Evolutionary conservation across 495 filamentous ascomycete species (phyloP).

Genomic region (Bacidia gigantensis): DNA sequence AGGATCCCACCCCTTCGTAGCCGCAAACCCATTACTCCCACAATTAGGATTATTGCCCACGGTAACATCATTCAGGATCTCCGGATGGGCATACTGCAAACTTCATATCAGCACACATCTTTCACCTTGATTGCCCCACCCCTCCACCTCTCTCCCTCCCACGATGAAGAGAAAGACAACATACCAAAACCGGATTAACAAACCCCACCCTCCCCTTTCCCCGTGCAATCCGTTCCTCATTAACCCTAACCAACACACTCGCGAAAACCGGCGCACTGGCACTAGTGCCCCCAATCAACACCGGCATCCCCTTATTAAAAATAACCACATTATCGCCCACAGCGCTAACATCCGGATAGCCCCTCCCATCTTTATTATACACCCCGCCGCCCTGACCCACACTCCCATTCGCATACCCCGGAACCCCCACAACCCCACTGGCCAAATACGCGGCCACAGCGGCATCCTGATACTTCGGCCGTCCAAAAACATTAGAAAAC

Average conservation of each 20-base stretch:
- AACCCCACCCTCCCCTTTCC: constrained; percentile 47
- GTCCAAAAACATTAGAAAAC: constrained; percentile 52
- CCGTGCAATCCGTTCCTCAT: constrained; percentile 43
- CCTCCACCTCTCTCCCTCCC: neutral
- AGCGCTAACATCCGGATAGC: constrained; percentile 52
- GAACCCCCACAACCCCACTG: too few species aligned
- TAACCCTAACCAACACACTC: constrained; percentile 44
- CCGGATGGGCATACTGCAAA: constrained; percentile 39
- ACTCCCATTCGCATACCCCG: constrained; percentile 4
- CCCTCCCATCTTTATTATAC: constrained; percentile 46
- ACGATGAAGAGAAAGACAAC: neutral
- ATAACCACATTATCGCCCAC: constrained; percentile 42
- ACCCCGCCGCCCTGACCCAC: constrained; percentile 28
- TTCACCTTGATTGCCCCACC: too few species aligned
- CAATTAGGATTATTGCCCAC: constrained; percentile 46
- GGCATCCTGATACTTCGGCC: constrained; percentile 41
- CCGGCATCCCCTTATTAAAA: constrained; percentile 26
- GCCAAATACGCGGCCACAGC: constrained; percentile 42
- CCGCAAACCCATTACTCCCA: constrained; percentile 39
- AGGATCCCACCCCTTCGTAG: constrained; percentile 26
- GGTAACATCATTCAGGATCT: constrained; percentile 48
- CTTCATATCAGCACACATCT: neutral
- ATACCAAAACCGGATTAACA: constrained; percentile 39
- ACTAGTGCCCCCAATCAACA: constrained; percentile 40
- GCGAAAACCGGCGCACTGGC: constrained; percentile 44